phyloP scores from a whole-genome alignment of 495 filamentous ascomycete species.

The Penicillium manginii region DNA sequence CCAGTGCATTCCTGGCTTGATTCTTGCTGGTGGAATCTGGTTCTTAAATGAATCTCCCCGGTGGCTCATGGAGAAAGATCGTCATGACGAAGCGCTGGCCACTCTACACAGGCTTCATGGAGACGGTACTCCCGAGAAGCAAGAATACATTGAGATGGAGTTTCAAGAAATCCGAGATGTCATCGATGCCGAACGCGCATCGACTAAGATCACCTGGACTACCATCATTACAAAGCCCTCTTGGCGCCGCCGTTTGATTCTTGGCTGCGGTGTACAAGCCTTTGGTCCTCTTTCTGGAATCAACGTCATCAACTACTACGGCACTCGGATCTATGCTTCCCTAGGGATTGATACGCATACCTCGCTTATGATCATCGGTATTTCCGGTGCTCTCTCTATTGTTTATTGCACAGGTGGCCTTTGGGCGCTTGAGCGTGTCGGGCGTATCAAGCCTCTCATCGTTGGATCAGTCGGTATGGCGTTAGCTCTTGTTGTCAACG shows the following conservation, averaged over 20 bases:
- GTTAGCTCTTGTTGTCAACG: conserved; percentile 47
- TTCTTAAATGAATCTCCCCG: conserved; percentile 61
- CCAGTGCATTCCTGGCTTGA: conserved; percentile 50
- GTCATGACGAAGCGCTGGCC: conserved; percentile 59
- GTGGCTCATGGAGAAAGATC: conserved; percentile 67
- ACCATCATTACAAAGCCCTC: conserved; percentile 48
- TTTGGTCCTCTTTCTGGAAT: conserved; percentile 57
- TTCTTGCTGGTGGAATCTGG: conserved; percentile 53
- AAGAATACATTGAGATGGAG: conserved; percentile 28
- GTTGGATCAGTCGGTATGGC: conserved; percentile 44
- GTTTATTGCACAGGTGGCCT: conserved; percentile 35
- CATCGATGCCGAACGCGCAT: conserved; percentile 21
- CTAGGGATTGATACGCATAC: conserved; percentile 52
- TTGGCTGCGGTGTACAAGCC: conserved; percentile 56
- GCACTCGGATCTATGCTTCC: conserved; percentile 54
- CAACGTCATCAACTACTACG: conserved; percentile 61
- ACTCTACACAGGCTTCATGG: conserved; percentile 20
- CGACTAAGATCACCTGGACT: conserved; percentile 39
- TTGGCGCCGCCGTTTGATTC: conserved; percentile 52
- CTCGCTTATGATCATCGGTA: conserved; percentile 53
- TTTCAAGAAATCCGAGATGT: conserved; percentile 33
- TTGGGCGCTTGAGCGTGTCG: conserved; percentile 48
- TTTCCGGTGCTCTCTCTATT: conserved; percentile 46
- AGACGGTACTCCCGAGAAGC: conserved; percentile 15
- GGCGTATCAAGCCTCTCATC: conserved; percentile 50